Evolutionary conservation across 2,329 filamentous ascomycete species (phyloP).

Genomic region (Colletotrichum liaoningense): DNA sequence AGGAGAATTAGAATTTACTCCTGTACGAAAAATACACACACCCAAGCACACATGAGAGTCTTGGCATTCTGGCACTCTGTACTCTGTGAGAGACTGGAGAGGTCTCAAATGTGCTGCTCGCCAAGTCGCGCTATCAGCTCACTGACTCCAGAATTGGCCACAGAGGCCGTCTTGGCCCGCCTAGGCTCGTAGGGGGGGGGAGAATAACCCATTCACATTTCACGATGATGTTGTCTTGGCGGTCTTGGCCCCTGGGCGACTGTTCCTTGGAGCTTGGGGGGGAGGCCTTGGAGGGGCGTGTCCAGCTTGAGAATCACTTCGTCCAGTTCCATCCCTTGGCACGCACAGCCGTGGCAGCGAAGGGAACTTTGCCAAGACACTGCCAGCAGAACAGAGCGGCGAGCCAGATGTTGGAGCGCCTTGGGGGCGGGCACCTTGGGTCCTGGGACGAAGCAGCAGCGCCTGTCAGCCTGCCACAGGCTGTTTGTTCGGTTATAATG

Average conservation of each 20-base stretch:
- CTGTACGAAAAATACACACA: neutral
- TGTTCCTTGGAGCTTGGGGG: neutral
- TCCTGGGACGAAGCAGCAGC: neutral
- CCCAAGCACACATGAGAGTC: neutral
- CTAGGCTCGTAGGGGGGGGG: constrained; percentile 1
- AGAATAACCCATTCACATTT: neutral
- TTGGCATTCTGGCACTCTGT: neutral
- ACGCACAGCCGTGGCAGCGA: neutral
- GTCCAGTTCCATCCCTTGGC: neutral
- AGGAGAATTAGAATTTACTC: neutral
- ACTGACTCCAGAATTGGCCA: constrained; percentile 30
- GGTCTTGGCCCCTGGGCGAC: neutral
- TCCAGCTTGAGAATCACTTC: neutral
- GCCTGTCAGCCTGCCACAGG: neutral
- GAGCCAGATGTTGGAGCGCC: neutral
- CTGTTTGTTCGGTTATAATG: neutral
- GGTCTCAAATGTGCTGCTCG: constrained; percentile 13
- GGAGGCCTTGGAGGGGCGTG: neutral
- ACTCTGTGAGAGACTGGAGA: constrained; percentile 10
- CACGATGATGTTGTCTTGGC: constrained; percentile 23
- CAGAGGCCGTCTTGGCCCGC: constrained; percentile 29
- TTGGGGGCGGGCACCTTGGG: neutral
- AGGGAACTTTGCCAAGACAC: neutral
- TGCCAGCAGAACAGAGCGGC: neutral
- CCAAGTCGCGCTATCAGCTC: constrained; percentile 34